Conservation (phyloP, 1,284 basidiomycete genomes). For the Phellinidium pouzarii region DNA sequence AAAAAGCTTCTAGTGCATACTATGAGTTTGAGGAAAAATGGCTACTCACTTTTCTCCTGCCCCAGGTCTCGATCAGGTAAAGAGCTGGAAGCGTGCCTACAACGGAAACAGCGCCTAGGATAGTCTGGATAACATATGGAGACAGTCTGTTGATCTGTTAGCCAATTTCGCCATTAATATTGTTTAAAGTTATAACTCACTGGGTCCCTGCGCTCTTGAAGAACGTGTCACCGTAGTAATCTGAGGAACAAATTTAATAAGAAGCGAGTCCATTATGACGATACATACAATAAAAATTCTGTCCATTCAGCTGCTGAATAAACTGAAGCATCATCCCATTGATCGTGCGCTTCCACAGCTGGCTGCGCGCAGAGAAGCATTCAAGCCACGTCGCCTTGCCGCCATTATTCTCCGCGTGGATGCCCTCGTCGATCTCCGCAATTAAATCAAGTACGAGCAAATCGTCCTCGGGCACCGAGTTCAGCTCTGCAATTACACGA, state of each 20-base stretch:
- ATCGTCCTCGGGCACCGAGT: slow-evolving; percentile 55
- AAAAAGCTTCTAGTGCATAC: too few relatives aligned
- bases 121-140: slow-evolving; percentile 68
- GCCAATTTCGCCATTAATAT: not conserved
- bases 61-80: slow-evolving; percentile 60
- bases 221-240: slow-evolving; percentile 80
- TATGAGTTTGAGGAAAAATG: not conserved
- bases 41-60: slow-evolving; percentile 45
- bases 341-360: slow-evolving; percentile 62
- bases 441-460: slow-evolving; percentile 57
- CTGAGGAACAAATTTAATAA: slow-evolving; percentile 27
- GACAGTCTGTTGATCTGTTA: too few relatives aligned
- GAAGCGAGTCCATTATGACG: not conserved
- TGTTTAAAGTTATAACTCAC: slow-evolving; percentile 28
- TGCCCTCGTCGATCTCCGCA: slow-evolving; percentile 63
- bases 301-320: slow-evolving; percentile 73
- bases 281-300: slow-evolving; percentile 65
- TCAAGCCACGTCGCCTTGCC: slow-evolving; percentile 76
- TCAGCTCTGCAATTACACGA: slow-evolving; percentile 58
- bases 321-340: slow-evolving; percentile 82
- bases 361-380: slow-evolving; percentile 66
- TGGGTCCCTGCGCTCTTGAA: slow-evolving; percentile 68
- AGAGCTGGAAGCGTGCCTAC: slow-evolving; percentile 59
- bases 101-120: slow-evolving; percentile 64
- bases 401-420: slow-evolving; percentile 65